Base-by-base conservation (phyloP, 306 rosid genomes). In the Sophora flavescens region DNA sequence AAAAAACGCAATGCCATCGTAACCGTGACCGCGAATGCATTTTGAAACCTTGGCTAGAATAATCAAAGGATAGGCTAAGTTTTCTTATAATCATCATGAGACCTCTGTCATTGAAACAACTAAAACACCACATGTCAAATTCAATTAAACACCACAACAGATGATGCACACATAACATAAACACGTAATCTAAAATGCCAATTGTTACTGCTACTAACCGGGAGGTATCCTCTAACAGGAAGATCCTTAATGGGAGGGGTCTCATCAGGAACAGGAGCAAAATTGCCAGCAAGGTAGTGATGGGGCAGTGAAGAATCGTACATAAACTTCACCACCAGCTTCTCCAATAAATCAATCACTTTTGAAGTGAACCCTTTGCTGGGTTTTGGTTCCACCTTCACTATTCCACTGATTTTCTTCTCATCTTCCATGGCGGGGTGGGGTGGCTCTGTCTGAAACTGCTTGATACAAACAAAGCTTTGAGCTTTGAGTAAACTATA, bases 221-320 rank as follows among this genome's bases (percentile, higher is more conserved):
- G 99, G 13, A 95, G 93, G 74, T 56, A 16, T 1, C 99, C 99
- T 63, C 69, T 76, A 12, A 95, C 86, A 16, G 66, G 78, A 32
- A 95, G 97, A 60, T 90, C 70, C 68, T 18, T 83, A n/a, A 84
- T 79, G 9, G 97, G 97, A 78, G 97, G 93, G 10, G 97, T 95
- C 63, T 95, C 98, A n/a, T 85, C 79, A 6, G n/a, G 42, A 9
- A 89, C 87, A 18, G 99, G 97, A 78, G 93, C 88, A 18, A 89
- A 92, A 82, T 95, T 95, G 16, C 93, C 93, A 38, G 88, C 12
- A 68, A 95, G 97, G 85, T 90, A 89, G 57, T 83, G 96, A 47
- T 77, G 96, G 28, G 97, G 92, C 51, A 57, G 82, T 13, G 97
- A 84, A 73, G 89, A 36, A 41, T 87, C 93, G 73, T 88, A 80